phyloP scores from a whole-genome alignment of 176 grass and related monocot genomes.

The Cenchrus purpureus region DNA sequence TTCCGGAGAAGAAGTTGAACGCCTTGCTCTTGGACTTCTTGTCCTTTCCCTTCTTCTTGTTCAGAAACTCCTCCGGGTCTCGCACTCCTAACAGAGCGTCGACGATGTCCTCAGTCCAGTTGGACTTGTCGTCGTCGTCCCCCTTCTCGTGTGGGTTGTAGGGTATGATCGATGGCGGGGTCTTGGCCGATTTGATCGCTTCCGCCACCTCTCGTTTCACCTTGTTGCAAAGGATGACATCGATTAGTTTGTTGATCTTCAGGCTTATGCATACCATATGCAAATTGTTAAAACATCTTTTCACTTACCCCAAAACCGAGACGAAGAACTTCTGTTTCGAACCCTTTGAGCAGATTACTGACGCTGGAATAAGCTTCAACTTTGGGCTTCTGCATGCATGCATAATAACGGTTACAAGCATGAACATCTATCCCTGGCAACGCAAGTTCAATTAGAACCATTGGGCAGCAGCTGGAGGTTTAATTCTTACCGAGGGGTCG shows the following conservation, averaged over 20 bases:
- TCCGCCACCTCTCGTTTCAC: conserved; percentile 32
- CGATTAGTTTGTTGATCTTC: not conserved
- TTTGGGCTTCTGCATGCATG: conserved; percentile 52
- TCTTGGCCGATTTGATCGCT: conserved; percentile 32
- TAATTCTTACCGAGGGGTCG: conserved; percentile 50
- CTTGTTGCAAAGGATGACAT: conserved; percentile 6
- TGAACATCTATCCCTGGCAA: no score
- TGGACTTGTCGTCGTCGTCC: conserved; percentile 3
- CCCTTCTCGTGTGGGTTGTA: conserved; percentile 45
- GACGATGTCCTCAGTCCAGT: conserved; percentile 59
- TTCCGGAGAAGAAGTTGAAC: conserved; percentile 80
- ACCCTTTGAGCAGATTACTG: conserved; percentile 72
- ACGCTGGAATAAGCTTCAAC: conserved; percentile 68
- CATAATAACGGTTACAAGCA: not conserved
- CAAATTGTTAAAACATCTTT: not conserved
- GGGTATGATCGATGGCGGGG: conserved; percentile 55
- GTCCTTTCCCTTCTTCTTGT: conserved; percentile 64
- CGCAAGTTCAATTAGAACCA: not conserved
- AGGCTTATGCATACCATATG: not conserved
- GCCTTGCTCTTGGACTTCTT: conserved; percentile 55
- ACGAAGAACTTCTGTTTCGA: conserved; percentile 62
- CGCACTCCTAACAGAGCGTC: conserved; percentile 56
- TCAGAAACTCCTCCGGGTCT: conserved; percentile 30
- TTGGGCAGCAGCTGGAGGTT: no score
- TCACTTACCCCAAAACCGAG: conserved; percentile 56